Evolutionary conservation across 495 filamentous ascomycete species (phyloP).

Genomic region (Penicillium desertorum): DNA sequence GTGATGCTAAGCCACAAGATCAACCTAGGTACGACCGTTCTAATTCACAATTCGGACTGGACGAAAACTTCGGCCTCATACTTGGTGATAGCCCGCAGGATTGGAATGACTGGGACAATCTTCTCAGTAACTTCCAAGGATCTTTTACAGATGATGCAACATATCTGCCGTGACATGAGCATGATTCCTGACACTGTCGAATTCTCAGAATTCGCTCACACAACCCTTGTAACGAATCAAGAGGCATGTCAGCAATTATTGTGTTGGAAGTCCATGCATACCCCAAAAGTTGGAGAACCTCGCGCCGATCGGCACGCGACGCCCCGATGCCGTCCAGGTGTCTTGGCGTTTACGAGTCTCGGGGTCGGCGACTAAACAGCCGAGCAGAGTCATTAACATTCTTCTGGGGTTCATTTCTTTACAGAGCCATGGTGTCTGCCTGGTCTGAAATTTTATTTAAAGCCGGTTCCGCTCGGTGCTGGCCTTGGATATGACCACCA

Average conservation of each 20-base stretch:
- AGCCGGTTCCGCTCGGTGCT: neutral
- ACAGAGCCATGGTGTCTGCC: neutral
- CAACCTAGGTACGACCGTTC: constrained; percentile 13
- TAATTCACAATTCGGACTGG: constrained; percentile 1
- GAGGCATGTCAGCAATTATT: neutral
- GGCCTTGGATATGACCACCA: neutral
- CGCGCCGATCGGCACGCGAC: constrained; percentile 17
- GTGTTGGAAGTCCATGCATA: neutral
- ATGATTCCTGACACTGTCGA: neutral
- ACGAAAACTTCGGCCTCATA: constrained; percentile 17
- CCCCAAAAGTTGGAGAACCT: neutral
- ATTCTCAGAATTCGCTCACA: neutral
- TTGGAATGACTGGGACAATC: constrained; percentile 39
- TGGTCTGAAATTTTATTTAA: neutral
- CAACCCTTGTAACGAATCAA: neutral
- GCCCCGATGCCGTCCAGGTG: constrained; percentile 6
- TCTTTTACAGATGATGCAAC: constrained; percentile 25
- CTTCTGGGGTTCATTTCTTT: neutral
- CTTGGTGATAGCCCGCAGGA: constrained; percentile 30
- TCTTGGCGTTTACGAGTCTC: constrained; percentile 4
- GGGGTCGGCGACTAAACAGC: constrained; percentile 19
- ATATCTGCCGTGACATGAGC: constrained; percentile 7
- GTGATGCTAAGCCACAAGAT: constrained; percentile 3
- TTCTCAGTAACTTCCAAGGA: constrained; percentile 34
- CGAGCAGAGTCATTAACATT: constrained; percentile 6